phyloP scores from a whole-genome alignment of 768 basidiomycete genomes.

The Xerocomellus chrysenteron region DNA sequence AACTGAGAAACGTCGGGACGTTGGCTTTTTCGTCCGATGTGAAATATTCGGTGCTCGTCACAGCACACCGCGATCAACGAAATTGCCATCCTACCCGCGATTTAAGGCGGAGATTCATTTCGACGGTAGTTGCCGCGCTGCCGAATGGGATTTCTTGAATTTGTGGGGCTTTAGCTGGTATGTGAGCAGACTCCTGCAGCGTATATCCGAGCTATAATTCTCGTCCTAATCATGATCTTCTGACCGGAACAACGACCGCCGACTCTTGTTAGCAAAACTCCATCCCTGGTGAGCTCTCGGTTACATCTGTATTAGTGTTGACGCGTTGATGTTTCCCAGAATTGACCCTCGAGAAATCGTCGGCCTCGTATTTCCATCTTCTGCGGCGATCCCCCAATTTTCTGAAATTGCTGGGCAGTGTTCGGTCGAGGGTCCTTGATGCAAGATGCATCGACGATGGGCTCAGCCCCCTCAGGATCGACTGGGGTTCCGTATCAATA shows the following conservation, averaged over 20 bases:
- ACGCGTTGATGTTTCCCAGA: background rate
- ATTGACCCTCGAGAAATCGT: background rate
- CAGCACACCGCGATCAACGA: conserved; percentile 38
- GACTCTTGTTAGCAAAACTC: background rate
- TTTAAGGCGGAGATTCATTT: conserved; percentile 25
- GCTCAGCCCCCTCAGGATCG: no score
- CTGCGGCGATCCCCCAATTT: no score
- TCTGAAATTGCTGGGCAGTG: no score
- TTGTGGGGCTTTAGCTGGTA: background rate
- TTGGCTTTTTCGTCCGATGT: conserved; percentile 14
- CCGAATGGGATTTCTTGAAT: background rate
- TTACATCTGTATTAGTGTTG: background rate
- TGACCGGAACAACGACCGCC: no score
- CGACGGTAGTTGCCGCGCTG: conserved; percentile 10
- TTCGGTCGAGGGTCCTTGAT: no score
- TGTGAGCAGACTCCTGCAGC: background rate
- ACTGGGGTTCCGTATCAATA: no score
- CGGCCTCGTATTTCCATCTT: background rate
- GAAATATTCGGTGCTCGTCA: conserved; percentile 40
- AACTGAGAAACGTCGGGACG: conserved; percentile 14
- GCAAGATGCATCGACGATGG: no score
- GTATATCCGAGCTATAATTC: background rate
- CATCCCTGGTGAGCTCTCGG: background rate
- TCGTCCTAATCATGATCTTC: background rate
- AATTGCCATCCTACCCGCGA: conserved; percentile 5